Evolutionary conservation across 2,329 filamentous ascomycete genomes (phyloP), one percentile per base, ranked within the genome.

Genomic region (Cytospora leucostoma): DNA sequence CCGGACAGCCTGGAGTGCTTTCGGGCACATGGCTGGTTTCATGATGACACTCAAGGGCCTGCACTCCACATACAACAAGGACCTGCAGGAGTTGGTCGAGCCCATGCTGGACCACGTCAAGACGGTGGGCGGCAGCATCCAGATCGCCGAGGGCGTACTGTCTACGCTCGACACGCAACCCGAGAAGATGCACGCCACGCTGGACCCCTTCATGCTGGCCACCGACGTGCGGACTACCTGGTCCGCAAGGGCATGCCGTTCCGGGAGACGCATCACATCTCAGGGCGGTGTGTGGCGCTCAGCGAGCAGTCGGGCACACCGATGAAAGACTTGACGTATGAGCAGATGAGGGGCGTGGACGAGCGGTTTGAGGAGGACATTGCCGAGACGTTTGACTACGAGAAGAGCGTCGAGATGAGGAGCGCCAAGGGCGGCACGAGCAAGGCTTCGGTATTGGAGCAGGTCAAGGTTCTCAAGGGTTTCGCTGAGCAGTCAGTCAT

Each of bases 31-130:
- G 38, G 84, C 84, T 49, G 80, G 78, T 4, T 67, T 65, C 52
- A 65, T 94, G 70, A 86, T 91, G 75, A 91, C 79, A 91, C 92
- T 74, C 89, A 93, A 90, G 32, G 90, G 92, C 63, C 89, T 96
- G 10, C 80, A 96, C 3, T 85, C 86, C 1, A 96, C 92, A 0
- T 80, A 96, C 13, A 84, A 80, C 8, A 83, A 89, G 67, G 82
- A 85, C 70, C 86, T 73, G 74, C 90, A 93, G 74, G 90, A 93
- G 74, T 86, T 85, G 49, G 88, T 91, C 65, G 88, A 92, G 77
- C 89, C 90, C 10, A 83, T 93, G 74, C 82, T 93, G 62, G 89
- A 93, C 75, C 86, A 88, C 71, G 84, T 91, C 75, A 88, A 90
- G 78, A 91, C 88, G 54, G 80, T 92, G 62, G 83, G 82, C 63